Conservation (phyloP, 805 yeast species). For the Saccharomycopsis sp. region DNA sequence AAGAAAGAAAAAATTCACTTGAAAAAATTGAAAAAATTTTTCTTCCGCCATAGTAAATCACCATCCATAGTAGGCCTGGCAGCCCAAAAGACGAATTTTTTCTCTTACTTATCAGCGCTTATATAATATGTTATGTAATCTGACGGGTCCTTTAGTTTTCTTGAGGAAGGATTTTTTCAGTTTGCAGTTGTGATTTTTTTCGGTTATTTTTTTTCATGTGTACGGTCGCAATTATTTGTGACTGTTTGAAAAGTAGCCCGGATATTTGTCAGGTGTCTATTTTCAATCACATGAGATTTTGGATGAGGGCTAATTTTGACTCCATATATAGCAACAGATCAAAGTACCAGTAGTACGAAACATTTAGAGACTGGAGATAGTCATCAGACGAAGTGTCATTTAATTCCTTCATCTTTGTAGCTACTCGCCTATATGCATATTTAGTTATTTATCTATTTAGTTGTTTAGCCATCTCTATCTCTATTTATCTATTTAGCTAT, state of each 20-base stretch:
- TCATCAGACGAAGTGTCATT: too few species aligned
- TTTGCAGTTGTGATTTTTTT: background rate
- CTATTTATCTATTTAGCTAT: too few species aligned
- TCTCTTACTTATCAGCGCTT: background rate
- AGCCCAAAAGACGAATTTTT: slow-evolving; percentile 3
- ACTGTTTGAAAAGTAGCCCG: background rate
- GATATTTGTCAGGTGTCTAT: background rate
- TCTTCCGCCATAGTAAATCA: slow-evolving; percentile 27
- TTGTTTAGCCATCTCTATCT: too few species aligned
- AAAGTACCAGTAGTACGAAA: too few species aligned
- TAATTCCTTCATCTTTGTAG: too few species aligned
- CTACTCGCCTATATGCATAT: too few species aligned
- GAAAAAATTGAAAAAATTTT: slow-evolving; percentile 26
- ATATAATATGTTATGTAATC: background rate
- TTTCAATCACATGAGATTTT: background rate
- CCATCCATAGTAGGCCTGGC: slow-evolving; percentile 27
- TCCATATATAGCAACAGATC: too few species aligned
- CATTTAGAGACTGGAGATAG: too few species aligned
- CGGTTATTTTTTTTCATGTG: background rate
- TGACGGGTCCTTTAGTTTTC: background rate
- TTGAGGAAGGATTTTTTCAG: background rate
- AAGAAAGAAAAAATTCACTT: background rate
- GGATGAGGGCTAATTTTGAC: too few species aligned
- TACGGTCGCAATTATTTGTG: background rate
- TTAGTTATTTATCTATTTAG: too few species aligned